Percentiles rank a stretch among this genome's conserved stretches.
Conservation (phyloP, 2,329 filamentous ascomycete species). For the Fusarium fujikuroi region DNA sequence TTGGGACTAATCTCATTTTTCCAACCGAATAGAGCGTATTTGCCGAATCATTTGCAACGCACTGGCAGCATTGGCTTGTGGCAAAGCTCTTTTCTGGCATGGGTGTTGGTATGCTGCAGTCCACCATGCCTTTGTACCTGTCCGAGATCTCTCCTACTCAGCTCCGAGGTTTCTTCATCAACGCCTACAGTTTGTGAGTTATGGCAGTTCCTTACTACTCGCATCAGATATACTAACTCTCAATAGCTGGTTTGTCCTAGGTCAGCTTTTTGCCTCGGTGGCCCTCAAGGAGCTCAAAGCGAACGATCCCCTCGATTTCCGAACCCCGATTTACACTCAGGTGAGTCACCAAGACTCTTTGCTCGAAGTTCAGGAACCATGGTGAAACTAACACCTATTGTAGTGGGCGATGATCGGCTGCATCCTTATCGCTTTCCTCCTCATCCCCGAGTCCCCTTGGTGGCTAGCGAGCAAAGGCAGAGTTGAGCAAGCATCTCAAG, state of each 20-base stretch:
- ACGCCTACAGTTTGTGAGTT: not conserved
- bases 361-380: too few relatives aligned
- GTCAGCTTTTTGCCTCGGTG: not conserved
- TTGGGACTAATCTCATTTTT: not conserved
- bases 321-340: not conserved
- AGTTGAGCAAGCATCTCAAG: not conserved
- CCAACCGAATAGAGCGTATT: not conserved
- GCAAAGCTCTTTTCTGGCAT: not conserved
- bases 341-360: not conserved
- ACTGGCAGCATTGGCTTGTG: not conserved
- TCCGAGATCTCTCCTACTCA: not conserved
- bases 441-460: not conserved
- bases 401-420: not conserved
- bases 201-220: rapidly evolving
- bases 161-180: not conserved
- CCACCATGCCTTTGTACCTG: not conserved
- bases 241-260: not conserved
- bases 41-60: not conserved
- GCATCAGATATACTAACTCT: not conserved
- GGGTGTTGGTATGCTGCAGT: not conserved
- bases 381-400: rapidly evolving
- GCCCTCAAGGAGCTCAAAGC: not conserved
- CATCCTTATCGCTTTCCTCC: not conserved
- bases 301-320: not conserved
- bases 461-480: not conserved